These are phyloP conservation scores for Inga leiocalycina DNA, from an alignment of 306 rosid genomes.

Conservation along the genomic window DNA sequence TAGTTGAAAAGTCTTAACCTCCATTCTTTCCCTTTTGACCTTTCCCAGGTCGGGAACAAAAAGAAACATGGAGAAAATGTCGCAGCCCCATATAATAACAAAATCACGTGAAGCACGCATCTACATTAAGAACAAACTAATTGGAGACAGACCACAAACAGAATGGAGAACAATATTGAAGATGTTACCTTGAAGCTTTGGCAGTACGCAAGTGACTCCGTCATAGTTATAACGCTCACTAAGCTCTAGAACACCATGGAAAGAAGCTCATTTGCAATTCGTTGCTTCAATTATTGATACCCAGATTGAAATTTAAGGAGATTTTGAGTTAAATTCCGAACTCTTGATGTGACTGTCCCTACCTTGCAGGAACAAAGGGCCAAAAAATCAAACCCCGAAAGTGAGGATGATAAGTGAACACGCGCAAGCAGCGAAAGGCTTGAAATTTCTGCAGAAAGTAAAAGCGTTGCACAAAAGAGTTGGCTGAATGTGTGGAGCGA, in stretches of 20 bases:
- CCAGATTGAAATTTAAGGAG: conserved; percentile 24
- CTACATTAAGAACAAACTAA: conserved; percentile 2
- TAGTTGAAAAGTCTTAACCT: neutral
- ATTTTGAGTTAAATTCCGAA: conserved; percentile 24
- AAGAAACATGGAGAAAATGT: neutral
- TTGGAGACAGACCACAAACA: neutral
- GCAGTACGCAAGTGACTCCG: conserved; percentile 62
- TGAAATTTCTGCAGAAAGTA: conserved; percentile 8
- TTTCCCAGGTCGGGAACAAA: neutral
- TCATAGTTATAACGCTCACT: conserved; percentile 58
- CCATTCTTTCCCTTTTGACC: neutral
- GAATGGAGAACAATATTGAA: neutral
- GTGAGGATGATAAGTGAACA: conserved; percentile 62
- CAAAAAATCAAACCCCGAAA: conserved; percentile 1
- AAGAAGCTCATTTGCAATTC: conserved; percentile 45
- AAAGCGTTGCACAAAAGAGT: conserved; percentile 21
- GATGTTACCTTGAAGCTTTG: conserved; percentile 70
- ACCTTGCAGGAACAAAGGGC: conserved; percentile 8
- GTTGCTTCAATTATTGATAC: conserved; percentile 31
- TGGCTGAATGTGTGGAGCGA: conserved; percentile 18
- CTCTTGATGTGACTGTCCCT: conserved; percentile 32
- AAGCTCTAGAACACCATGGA: conserved; percentile 47
- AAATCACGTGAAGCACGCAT: neutral
- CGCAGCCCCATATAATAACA: neutral
- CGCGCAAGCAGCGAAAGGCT: conserved; percentile 41